phyloP scores from a whole-genome alignment of 352 stramenopile species.

The Bremia lactucae region DNA sequence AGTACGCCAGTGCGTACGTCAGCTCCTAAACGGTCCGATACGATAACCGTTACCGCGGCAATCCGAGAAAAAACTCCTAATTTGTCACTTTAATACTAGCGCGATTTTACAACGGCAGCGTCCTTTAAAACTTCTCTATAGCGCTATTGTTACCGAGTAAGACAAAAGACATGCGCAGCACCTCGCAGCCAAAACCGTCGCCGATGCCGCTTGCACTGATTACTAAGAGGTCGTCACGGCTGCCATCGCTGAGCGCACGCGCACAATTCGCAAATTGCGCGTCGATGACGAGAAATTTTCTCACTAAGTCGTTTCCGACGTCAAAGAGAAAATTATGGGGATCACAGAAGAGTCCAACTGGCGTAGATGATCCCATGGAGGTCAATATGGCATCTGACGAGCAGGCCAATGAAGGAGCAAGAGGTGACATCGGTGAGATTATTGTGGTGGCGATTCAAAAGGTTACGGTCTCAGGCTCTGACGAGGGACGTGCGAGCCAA shows the following conservation, averaged over 20 bases:
- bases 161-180: too few species aligned
- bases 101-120: background rate
- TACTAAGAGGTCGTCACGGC: constrained; percentile 19
- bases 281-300: constrained; percentile 26
- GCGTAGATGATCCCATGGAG: constrained; percentile 16
- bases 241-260: constrained; percentile 17
- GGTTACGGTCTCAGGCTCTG: constrained; percentile 5
- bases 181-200: background rate
- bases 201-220: constrained; percentile 17
- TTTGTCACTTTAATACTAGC: constrained; percentile 8
- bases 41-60: constrained; percentile 4
- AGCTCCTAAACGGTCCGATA: constrained; percentile 9
- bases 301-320: constrained; percentile 24
- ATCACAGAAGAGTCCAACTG: constrained; percentile 21
- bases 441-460: constrained; percentile 31
- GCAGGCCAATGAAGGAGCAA: constrained; percentile 5
- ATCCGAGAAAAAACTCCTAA: constrained; percentile 22
- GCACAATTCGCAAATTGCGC: constrained; percentile 17
- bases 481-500: constrained; percentile 1
- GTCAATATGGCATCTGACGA: constrained; percentile 4
- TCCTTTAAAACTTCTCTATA: too few species aligned
- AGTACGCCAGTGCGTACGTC: constrained; percentile 5
- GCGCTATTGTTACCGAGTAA: too few species aligned
- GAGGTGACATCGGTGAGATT: constrained; percentile 27
- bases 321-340: constrained; percentile 18